These are phyloP conservation scores for Parachlorella kessleri DNA, from an alignment of 139 green algal species.

Conservation along the genomic window DNA sequence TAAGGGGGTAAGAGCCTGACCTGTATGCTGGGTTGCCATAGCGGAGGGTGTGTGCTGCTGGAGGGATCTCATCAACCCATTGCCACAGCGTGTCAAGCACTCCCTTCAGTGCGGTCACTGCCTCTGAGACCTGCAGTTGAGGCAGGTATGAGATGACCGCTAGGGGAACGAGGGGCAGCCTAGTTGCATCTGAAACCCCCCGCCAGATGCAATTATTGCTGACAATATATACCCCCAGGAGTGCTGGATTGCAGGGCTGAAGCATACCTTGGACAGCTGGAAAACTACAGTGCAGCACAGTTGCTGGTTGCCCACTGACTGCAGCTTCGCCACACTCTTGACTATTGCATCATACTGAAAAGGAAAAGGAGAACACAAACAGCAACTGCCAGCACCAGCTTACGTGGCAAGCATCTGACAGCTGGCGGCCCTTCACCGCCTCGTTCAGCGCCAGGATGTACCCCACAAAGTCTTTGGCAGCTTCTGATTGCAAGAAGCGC, in stretches of 20 bases:
- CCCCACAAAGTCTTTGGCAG: constrained; percentile 66
- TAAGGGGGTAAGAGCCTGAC: background rate
- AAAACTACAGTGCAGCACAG: too few species aligned
- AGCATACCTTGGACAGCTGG: too few species aligned
- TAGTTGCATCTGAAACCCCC: too few species aligned
- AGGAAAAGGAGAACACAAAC: too few species aligned
- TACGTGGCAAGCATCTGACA: constrained; percentile 51
- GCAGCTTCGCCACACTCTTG: too few species aligned
- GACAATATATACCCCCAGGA: too few species aligned
- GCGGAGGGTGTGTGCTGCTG: constrained; percentile 72
- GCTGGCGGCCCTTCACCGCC: constrained; percentile 57
- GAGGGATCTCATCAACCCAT: constrained; percentile 86
- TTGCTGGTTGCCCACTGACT: too few species aligned
- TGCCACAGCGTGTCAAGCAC: constrained; percentile 64
- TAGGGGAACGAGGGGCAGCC: too few species aligned
- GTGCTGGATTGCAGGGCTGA: too few species aligned
- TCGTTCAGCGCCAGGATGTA: constrained; percentile 88
- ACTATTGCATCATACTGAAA: too few species aligned
- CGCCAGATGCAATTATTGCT: too few species aligned
- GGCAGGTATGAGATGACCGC: background rate
- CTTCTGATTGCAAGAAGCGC: constrained; percentile 60
- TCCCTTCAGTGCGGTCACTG: constrained; percentile 37
- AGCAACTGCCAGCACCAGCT: too few species aligned
- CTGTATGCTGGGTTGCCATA: constrained; percentile 96
- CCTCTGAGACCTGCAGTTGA: constrained; percentile 41